A percentile compares a stretch with the other conserved stretches of the same genome.
Evolutionary conservation across 345 rosid species (phyloP).

Genomic region (Microcos paniculata): DNA sequence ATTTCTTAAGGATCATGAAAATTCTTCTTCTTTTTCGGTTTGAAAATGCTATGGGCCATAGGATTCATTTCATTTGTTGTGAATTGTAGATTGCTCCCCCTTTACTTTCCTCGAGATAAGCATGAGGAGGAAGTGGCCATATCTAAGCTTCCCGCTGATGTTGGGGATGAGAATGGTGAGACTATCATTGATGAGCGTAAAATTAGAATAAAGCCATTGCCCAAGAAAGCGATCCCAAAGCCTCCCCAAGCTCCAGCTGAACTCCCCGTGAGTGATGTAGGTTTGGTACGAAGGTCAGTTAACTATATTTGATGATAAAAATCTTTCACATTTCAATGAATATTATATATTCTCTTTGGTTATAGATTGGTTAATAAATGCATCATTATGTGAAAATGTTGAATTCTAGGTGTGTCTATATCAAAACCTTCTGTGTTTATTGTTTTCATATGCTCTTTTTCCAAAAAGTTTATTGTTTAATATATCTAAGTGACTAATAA

Average conservation of each 20-base stretch:
- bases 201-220: conserved; percentile 91
- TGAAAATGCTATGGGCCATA: not conserved
- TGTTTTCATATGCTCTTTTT: not conserved
- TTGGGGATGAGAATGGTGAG: conserved; percentile 99
- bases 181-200: conserved; percentile 92
- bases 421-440: not conserved
- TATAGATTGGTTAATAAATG: not conserved
- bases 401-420: not conserved
- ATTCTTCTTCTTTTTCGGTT: not conserved
- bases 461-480: not conserved
- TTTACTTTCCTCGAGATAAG: conserved; percentile 96
- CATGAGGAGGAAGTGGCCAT: conserved; percentile 87
- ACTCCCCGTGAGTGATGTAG: conserved; percentile 68
- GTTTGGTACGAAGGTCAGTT: conserved; percentile 84
- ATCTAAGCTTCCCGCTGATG: conserved; percentile 94
- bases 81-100: conserved; percentile 77
- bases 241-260: conserved; percentile 60
- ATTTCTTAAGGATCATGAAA: conserved; percentile 1
- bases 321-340: not conserved
- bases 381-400: not conserved
- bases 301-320: not conserved
- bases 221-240: conserved; percentile 58
- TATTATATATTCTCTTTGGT: not conserved
- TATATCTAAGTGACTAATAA: not conserved
- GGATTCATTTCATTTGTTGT: conserved; percentile 19